Base-by-base conservation (phyloP, 176 grass and related monocot genomes). In the Urochloa ruziziensis region DNA sequence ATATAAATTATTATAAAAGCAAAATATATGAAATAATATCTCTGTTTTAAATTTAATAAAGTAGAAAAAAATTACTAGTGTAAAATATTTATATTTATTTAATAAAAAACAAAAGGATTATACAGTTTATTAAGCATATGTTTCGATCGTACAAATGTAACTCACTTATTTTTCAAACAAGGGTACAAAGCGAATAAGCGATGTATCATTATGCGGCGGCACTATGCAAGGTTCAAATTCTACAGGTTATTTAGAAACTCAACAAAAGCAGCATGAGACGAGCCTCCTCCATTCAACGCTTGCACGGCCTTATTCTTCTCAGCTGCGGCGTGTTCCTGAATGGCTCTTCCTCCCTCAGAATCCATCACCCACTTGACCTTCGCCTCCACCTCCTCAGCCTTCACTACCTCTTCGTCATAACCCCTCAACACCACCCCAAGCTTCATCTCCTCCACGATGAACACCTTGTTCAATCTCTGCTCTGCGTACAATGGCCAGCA, bases 401-500 rank as follows among this genome's bases (percentile, higher is more conserved):
- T 52, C 24, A 92, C 87, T 10, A 87, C 3, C 23, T 73, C 91
- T 24, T 84, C 36, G 10, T 87, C 34, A 32, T 89, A 87, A 2
- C 81, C 91, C 49, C 21, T 64, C 71, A 89, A 35, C 76, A 54
- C 91, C 68, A 89, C 80, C 15, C 75, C 91, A 1, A 84, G 25
- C 28, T 39, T 48, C 84, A 89, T 68, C 28, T 73, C 84, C 9
- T 93, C 81, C 29, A 87, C 84, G 1, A 93, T 29, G 53, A 83
- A 74, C 61, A 88, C 67, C 88, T 93, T 93, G 73, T 93, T 93
- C 29, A 88, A 5, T 67, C 62, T 70, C 78, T 93, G 91, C 57
- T 93, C 85, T 3, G 78, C 88, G 74, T 75, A 85, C n/a, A 93
- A 1, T 11, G 91, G 88, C 91, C 85, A 93, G 13, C 77, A 84